phyloP scores from a whole-genome alignment of 192 early-diverging fungal species.

The Chytriomyces hyalinus region DNA sequence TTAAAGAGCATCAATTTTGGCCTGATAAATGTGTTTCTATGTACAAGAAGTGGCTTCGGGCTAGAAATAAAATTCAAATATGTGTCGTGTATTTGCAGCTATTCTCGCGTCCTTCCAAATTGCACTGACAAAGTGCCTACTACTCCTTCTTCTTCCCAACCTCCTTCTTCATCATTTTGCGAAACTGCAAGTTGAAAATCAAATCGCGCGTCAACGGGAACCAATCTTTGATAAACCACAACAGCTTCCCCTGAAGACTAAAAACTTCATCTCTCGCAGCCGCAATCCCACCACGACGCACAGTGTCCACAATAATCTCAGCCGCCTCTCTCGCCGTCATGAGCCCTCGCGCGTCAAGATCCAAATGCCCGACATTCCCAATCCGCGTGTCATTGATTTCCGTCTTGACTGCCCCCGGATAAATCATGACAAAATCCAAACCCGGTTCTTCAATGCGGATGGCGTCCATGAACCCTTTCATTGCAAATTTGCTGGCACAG shows the following conservation, averaged over 20 bases:
- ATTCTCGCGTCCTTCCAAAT: too few species aligned
- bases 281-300: background rate
- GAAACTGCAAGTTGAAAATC: background rate
- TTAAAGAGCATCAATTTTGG: too few species aligned
- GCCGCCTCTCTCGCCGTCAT: slow-evolving; percentile 29
- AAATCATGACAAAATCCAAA: slow-evolving; percentile 65
- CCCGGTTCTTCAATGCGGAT: slow-evolving; percentile 73
- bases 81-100: too few species aligned
- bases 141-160: background rate
- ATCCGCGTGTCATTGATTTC: slow-evolving; percentile 28
- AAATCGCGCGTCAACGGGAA: slow-evolving; percentile 8
- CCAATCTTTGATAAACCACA: slow-evolving; percentile 20
- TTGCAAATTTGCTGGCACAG: slow-evolving; percentile 78
- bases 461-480: slow-evolving; percentile 80
- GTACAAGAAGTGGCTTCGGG: too few species aligned
- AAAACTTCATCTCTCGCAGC: slow-evolving; percentile 3
- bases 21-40: too few species aligned
- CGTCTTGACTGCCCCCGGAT: slow-evolving; percentile 79
- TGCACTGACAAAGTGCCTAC: too few species aligned
- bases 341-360: background rate
- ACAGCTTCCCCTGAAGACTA: background rate
- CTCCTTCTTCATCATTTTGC: slow-evolving; percentile 3
- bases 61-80: too few species aligned
- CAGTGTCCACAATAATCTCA: slow-evolving; percentile 10
- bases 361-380: slow-evolving; percentile 2